Base-by-base conservation (phyloP, 1,139 yeast genomes). In the Yamadazyma pseudoaaseri region DNA sequence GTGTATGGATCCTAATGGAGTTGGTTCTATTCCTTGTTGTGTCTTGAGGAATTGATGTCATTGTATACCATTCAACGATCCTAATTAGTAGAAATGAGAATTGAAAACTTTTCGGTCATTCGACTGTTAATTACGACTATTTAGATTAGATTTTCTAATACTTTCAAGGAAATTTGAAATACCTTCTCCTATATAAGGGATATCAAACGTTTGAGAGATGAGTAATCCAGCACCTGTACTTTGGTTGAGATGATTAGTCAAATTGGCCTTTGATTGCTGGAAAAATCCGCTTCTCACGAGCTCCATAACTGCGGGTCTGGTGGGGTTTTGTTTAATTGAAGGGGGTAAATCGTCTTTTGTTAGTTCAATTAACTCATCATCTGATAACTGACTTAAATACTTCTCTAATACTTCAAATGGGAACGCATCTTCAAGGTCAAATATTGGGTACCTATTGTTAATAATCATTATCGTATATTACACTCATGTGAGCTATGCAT, bases 171-270 rank as follows among this genome's bases (percentile, higher is more conserved):
- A 78, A 10, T 72, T 73, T 32, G 64, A 73, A 15, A 79, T 60
- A 0, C 86, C 86, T 49, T 79, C 85, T 3, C 84, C 84, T 15
- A 57, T 40, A 44, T 79, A 80, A 6, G 65, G 70, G 44, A 65
- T 65, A 20, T 72, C 74, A 35, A 79, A 62, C 30, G 76, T 69
- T 37, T 64, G 70, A 4, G 85, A 65, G 32, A 81, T 65, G 23
- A 77, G 50, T 36, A 58, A 65, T 2, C 83, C 83, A 5, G 79
- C 73, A 2, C 80, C 81, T 11, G 58, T 54, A 14, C 54, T 48
- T 15, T 49, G 44, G 11, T 49, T 57, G 36, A 79, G 57, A 36
- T 70, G 79, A 27, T 58, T 56, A 33, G 74, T 63, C 36, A 81
- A 56, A 32, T 64, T 63, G 14, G 62, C 58, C 26, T 64, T 56